Percentiles rank a stretch among this genome's conserved stretches.
Conservation (phyloP, 2,329 filamentous ascomycete genomes). For the Alternaria metachromatica region DNA sequence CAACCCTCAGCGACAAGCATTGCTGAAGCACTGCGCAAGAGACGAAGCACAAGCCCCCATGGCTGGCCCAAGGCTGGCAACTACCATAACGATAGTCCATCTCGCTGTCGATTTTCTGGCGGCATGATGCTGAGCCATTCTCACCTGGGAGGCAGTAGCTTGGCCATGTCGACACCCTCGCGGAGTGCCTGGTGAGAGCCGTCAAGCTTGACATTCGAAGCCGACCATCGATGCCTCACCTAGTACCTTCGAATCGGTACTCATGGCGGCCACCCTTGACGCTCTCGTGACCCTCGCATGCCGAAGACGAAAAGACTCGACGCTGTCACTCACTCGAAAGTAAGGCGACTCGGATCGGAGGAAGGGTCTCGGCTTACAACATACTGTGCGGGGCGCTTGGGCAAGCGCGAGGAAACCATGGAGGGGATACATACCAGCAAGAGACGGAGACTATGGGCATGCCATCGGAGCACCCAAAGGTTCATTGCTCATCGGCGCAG, state of each 20-base stretch:
- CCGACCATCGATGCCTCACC: neutral
- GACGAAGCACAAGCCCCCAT: neutral
- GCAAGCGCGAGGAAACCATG: neutral
- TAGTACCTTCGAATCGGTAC: neutral
- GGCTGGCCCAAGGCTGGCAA: neutral
- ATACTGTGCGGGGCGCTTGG: neutral
- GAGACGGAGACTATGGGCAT: neutral
- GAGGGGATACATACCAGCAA: neutral
- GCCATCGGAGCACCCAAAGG: neutral
- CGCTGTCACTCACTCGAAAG: neutral
- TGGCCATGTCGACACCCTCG: neutral
- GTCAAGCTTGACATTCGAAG: neutral
- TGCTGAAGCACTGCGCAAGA: neutral
- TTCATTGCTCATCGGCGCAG: neutral
- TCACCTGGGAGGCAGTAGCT: neutral
- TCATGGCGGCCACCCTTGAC: neutral
- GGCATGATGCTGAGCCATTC: neutral
- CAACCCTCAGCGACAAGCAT: neutral
- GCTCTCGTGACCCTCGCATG: neutral
- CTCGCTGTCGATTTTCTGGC: neutral
- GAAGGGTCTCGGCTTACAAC: neutral
- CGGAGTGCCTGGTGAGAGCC: neutral
- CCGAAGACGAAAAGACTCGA: neutral
- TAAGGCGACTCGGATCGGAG: neutral
- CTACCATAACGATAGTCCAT: too few species aligned